Base-by-base conservation (phyloP, 2,329 filamentous ascomycete genomes). In the Sphaerostilbella broomeana region DNA sequence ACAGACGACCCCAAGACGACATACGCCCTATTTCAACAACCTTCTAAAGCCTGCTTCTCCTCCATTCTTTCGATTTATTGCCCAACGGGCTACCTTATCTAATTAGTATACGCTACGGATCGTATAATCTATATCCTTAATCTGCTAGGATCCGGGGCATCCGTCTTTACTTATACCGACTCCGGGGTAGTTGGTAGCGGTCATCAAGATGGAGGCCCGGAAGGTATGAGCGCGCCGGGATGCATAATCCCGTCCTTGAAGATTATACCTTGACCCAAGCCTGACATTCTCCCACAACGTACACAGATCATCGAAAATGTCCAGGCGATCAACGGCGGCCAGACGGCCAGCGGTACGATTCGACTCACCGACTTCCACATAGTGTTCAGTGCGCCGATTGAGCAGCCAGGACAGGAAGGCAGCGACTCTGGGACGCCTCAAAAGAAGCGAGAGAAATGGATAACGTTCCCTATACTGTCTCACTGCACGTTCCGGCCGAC, bases 381-480 rank as follows among this genome's bases (percentile, higher is more conserved):
- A 46, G 64, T 75, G 39, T 75, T 75, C 53, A 69, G 61, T 48
- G 69, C 61, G 28, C 69, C 64, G 28, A 56, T 54, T 34, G 63
- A 56, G 32, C 58, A 55, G 48, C 52, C 50, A 40, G 42, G 33
- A 8, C 44, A 33, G 36, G 39, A 55, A 12, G 21, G 51, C 10
- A 35, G 45, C 10, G 48, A 55, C 9, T 35, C 47, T n/a, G 41
- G 47, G 13, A 20, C 49, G 11, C 55, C 58, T 10, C 57, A 59
- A 4, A 63, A 57, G 45, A 53, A 54, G 35, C 63, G 80, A 57
- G 86, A 95, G 62, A 77, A 85, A 57, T 98, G 90, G 86, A 86
- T 97, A 40, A 89, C 92, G 12, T 98, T 89, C 62, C 89, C 90
- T 17, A 89, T 97, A 63, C 86, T 98, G 54, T 77, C 77, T 27